Conservation (phyloP, 305 asterid genomes). For the Solanum hybrid region DNA sequence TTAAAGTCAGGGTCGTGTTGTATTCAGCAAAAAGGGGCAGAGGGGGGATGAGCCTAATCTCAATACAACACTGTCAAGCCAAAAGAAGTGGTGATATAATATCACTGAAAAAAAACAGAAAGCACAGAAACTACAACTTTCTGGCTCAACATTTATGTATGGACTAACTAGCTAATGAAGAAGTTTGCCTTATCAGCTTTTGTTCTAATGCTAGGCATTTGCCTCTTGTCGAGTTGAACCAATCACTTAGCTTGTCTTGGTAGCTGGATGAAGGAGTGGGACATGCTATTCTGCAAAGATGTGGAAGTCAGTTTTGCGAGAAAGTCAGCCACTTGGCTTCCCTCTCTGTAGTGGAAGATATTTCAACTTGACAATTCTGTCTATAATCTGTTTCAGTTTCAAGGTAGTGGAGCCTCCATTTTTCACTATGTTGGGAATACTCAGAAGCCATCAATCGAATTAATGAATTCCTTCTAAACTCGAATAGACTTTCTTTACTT, state of each 20-base stretch:
- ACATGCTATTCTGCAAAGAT: not conserved
- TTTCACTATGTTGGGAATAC: not conserved
- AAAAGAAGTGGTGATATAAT: not conserved
- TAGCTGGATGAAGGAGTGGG: not conserved
- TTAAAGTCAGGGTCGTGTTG: not conserved
- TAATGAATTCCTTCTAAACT: not conserved
- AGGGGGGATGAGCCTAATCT: not conserved
- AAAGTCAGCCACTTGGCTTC: not conserved
- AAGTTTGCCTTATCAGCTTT: not conserved
- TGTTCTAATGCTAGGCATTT: not conserved
- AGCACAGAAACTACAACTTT: not conserved
- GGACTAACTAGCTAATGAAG: not conserved
- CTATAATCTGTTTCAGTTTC: not conserved
- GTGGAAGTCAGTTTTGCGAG: not conserved
- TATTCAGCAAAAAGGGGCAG: not conserved
- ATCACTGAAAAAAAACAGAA: not conserved
- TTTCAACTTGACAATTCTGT: not conserved
- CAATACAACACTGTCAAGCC: not conserved
- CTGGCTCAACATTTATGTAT: not conserved
- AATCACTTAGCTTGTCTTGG: not conserved
- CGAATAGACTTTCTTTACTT: not conserved
- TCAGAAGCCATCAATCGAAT: not conserved
- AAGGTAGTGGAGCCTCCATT: not conserved
- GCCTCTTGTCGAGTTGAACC: not conserved
- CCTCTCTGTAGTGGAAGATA: not conserved